These are phyloP conservation scores for Scheffersomyces titani DNA, from an alignment of 1,139 yeast genomes.

Conservation along the genomic window DNA sequence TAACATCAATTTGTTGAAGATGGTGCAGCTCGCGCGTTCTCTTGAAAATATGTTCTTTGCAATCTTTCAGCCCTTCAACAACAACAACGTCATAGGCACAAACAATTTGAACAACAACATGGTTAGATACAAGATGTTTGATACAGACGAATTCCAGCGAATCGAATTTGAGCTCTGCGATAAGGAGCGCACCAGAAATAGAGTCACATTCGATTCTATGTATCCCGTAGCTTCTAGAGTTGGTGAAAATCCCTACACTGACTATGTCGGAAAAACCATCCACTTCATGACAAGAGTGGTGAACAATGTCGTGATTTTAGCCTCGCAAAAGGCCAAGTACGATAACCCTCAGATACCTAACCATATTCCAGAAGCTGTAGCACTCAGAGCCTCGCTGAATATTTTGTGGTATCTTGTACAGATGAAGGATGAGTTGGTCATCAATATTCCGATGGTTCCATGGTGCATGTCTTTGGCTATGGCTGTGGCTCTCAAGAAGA, in stretches of 20 bases:
- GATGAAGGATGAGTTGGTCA: constrained; percentile 18
- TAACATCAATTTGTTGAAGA: constrained; percentile 22
- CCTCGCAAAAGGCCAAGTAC: constrained; percentile 28
- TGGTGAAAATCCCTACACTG: constrained; percentile 1
- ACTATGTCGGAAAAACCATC: constrained; percentile 18
- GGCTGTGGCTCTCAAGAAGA: constrained; percentile 18
- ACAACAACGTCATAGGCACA: constrained; percentile 10
- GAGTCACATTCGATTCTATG: neutral
- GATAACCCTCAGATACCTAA: constrained; percentile 25
- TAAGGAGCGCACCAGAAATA: constrained; percentile 14
- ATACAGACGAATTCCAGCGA: constrained; percentile 26
- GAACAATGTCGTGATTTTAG: constrained; percentile 27
- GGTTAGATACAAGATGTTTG: constrained; percentile 18
- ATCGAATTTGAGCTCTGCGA: constrained; percentile 29
- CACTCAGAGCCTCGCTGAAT: constrained; percentile 26
- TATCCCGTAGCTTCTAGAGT: neutral
- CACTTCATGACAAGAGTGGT: constrained; percentile 28
- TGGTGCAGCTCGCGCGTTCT: constrained; percentile 27
- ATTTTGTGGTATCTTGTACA: constrained; percentile 25
- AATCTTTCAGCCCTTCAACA: constrained; percentile 31
- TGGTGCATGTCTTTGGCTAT: constrained; percentile 28
- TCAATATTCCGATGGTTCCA: constrained; percentile 29
- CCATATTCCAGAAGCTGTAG: constrained; percentile 22
- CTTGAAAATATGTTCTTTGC: constrained; percentile 33
- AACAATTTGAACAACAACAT: constrained; percentile 12